Evolutionary conservation across 2,329 filamentous ascomycete genomes (phyloP).

Genomic region (Parafenestella ontariensis): DNA sequence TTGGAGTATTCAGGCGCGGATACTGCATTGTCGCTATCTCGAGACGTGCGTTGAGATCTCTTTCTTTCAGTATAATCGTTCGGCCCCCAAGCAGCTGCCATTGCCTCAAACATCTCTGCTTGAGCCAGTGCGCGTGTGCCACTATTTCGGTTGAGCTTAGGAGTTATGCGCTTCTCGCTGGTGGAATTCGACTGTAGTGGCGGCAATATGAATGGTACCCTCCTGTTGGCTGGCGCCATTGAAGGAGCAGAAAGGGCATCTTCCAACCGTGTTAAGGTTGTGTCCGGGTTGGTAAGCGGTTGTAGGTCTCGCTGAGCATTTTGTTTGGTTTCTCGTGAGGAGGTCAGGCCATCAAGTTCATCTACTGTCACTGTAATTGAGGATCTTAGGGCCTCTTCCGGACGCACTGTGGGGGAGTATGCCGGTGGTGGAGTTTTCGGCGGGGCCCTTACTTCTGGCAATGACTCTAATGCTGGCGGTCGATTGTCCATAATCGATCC

Average conservation of each 20-base stretch:
- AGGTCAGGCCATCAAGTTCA: background rate
- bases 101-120: too few species aligned
- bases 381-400: background rate
- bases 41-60: slow-evolving; percentile 7
- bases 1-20: slow-evolving; percentile 24
- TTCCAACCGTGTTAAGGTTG: too few species aligned
- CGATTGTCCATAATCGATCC: background rate
- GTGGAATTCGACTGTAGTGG: too few species aligned
- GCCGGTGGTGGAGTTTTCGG: slow-evolving; percentile 34
- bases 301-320: background rate
- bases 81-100: background rate
- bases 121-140: too few species aligned
- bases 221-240: too few species aligned
- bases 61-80: background rate
- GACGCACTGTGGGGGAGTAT: slow-evolving; percentile 8
- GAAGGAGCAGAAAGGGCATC: too few species aligned
- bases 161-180: too few species aligned
- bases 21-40: slow-evolving; percentile 15
- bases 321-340: background rate
- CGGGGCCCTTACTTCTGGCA: background rate
- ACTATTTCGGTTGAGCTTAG: too few species aligned
- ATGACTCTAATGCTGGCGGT: background rate
- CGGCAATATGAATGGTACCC: too few species aligned
- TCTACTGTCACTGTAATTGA: background rate
- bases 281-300: background rate